Evolutionary conservation across 2,329 filamentous ascomycete genomes (phyloP).

Genomic region (Torrubiella hemipterigena): DNA sequence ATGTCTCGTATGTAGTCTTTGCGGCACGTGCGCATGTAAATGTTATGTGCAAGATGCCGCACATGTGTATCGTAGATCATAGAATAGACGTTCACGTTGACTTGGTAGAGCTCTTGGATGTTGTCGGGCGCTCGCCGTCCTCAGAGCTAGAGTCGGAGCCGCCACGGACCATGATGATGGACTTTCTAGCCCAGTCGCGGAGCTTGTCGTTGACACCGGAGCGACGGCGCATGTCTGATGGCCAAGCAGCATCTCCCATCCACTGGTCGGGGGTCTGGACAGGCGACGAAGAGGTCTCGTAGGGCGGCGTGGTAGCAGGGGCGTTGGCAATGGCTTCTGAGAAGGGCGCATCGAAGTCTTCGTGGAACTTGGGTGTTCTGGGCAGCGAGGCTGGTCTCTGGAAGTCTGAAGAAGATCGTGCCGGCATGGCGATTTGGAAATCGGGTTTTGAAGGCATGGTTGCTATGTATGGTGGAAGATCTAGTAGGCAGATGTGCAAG

Average conservation of each 20-base stretch:
- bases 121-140: constrained; percentile 7
- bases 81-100: too few relatives aligned
- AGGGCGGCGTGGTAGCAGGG: constrained; percentile 15
- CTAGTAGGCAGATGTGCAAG: constrained; percentile 53
- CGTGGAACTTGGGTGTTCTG: constrained; percentile 21
- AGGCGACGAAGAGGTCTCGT: constrained; percentile 5
- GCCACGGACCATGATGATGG: constrained; percentile 14
- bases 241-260: constrained; percentile 15
- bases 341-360: constrained; percentile 26
- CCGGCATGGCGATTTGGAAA: constrained; percentile 6
- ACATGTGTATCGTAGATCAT: not conserved
- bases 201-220: constrained; percentile 20
- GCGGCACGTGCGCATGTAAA: too few relatives aligned
- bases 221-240: constrained; percentile 13
- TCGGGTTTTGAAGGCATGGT: constrained; percentile 6
- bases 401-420: constrained; percentile 5
- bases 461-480: constrained; percentile 25
- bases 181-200: constrained; percentile 20
- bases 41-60: too few relatives aligned
- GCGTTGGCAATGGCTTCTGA: constrained; percentile 21
- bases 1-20: too few relatives aligned
- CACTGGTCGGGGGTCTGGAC: constrained; percentile 9
- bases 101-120: constrained; percentile 2
- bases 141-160: constrained; percentile 10
- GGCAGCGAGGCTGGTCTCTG: constrained; percentile 9